phyloP scores from a whole-genome alignment of 257 asterid species.

The Primulina huaijiensis region DNA sequence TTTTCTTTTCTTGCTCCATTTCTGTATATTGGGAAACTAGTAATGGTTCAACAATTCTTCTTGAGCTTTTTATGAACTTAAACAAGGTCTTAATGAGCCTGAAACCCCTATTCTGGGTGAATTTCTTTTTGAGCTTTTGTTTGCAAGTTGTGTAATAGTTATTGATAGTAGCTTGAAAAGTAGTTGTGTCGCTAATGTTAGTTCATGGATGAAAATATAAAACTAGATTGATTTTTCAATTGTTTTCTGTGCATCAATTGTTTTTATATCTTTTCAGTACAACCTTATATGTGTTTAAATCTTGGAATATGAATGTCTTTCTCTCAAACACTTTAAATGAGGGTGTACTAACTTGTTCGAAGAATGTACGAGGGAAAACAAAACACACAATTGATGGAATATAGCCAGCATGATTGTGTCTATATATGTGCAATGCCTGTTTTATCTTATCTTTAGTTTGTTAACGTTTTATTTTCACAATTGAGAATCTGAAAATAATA shows the following conservation, averaged over 20 bases:
- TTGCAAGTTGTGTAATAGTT: background rate
- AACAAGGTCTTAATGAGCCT: background rate
- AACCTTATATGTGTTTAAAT: background rate
- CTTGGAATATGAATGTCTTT: background rate
- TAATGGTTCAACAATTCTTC: background rate
- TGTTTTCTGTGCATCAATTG: background rate
- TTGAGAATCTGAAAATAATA: constrained; percentile 2
- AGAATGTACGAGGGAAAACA: constrained; percentile 2
- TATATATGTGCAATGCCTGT: background rate
- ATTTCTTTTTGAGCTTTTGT: background rate
- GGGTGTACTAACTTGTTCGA: constrained; percentile 8
- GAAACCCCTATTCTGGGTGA: background rate
- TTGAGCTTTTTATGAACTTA: background rate
- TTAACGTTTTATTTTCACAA: constrained; percentile 1
- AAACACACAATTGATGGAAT: too few relatives aligned
- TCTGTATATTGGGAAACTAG: background rate
- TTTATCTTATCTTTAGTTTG: background rate
- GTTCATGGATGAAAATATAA: background rate
- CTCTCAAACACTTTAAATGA: background rate
- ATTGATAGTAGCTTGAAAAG: background rate
- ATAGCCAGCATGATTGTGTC: background rate
- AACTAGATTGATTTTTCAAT: background rate
- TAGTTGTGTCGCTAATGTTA: background rate
- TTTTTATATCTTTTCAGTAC: too few relatives aligned
- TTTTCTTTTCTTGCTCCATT: background rate